Percentiles rank a stretch among this genome's conserved stretches.
These are phyloP conservation scores for Secale cereale DNA, from an alignment of 176 grass and related monocot genomes.

Conservation along the genomic window DNA sequence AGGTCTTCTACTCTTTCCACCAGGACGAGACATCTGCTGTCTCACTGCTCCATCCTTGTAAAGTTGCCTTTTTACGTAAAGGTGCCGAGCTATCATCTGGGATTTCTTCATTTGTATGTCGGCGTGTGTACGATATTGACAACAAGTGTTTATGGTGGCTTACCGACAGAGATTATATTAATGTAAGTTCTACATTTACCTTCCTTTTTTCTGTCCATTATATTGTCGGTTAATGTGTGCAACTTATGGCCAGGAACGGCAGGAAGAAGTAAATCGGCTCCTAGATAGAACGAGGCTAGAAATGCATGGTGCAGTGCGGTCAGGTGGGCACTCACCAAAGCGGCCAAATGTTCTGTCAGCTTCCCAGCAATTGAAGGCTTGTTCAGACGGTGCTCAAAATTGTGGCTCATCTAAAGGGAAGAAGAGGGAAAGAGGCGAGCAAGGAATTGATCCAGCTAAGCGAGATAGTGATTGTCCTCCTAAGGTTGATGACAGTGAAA, in stretches of 20 bases:
- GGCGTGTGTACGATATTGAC: constrained; percentile 86
- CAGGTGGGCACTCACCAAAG: constrained; percentile 76
- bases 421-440: constrained; percentile 80
- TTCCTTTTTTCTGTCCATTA: not conserved
- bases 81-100: constrained; percentile 67
- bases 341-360: constrained; percentile 47
- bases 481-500: constrained; percentile 58
- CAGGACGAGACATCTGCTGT: constrained; percentile 73
- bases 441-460: constrained; percentile 51
- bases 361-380: constrained; percentile 58
- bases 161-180: constrained; percentile 86
- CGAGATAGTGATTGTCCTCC: constrained; percentile 43
- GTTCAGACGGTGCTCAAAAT: constrained; percentile 63
- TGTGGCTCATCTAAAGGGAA: constrained; percentile 66
- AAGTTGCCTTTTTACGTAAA: constrained; percentile 86
- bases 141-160: constrained; percentile 95
- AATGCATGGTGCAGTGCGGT: constrained; percentile 90
- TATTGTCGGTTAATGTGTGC: constrained; percentile 27
- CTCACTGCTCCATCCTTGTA: constrained; percentile 87
- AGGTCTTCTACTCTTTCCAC: constrained; percentile 93
- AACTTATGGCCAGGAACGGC: constrained; percentile 64
- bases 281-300: constrained; percentile 71
- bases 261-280: constrained; percentile 81
- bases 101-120: constrained; percentile 70
- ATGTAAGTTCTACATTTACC: constrained; percentile 58